Evolutionary conservation across 2,329 filamentous ascomycete genomes (phyloP).

Genomic region (Trichocomaceae sp.): DNA sequence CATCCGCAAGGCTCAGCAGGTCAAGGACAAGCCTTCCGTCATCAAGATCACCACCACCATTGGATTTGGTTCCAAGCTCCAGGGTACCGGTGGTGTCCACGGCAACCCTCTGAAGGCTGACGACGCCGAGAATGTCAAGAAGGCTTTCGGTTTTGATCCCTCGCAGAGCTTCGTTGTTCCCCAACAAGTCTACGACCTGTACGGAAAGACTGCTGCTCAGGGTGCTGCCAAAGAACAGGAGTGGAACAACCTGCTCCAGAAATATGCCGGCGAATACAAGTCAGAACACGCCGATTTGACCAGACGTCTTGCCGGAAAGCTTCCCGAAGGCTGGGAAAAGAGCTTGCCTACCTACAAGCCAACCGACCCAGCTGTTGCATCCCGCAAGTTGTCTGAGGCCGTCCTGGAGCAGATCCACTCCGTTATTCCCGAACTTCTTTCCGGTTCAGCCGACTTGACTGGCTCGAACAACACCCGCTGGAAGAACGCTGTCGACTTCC

Average conservation of each 20-base stretch:
- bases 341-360: constrained; percentile 84
- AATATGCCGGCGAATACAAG: constrained; percentile 74
- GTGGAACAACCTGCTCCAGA: constrained; percentile 89
- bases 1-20: constrained; percentile 73
- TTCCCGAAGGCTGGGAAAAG: constrained; percentile 97
- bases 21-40: constrained; percentile 93
- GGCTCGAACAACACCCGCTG: constrained; percentile 97
- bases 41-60: constrained; percentile 98
- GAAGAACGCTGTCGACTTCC: constrained; percentile 97
- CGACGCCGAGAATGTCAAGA: constrained; percentile 88
- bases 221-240: constrained; percentile 86
- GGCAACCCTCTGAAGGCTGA: constrained; percentile 92
- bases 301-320: constrained; percentile 72
- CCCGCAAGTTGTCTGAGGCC: constrained; percentile 91
- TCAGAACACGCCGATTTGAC: constrained; percentile 71
- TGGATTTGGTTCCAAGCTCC: constrained; percentile 85
- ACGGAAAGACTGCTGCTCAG: constrained; percentile 74
- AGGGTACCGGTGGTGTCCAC: constrained; percentile 94
- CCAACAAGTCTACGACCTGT: constrained; percentile 88
- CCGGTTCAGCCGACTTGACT: constrained; percentile 95
- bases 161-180: constrained; percentile 88
- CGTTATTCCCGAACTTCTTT: constrained; percentile 80
- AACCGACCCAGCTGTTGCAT: constrained; percentile 74
- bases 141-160: constrained; percentile 93
- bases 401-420: constrained; percentile 83